These are phyloP conservation scores for Hypholoma fasciculare DNA, from an alignment of 768 basidiomycete genomes.

Conservation along the genomic window DNA sequence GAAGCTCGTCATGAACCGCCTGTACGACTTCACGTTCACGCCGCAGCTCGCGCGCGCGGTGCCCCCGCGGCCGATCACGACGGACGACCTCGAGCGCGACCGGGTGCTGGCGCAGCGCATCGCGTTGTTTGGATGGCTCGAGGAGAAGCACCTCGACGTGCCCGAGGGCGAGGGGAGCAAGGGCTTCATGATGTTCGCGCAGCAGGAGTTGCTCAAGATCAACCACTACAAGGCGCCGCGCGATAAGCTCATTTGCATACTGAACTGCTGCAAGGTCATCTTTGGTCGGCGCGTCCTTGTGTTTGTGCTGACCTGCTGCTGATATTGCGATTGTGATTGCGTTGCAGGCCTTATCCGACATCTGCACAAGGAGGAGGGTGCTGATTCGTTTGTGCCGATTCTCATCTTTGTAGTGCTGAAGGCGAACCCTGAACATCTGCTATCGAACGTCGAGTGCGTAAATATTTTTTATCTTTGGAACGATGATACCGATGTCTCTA, in stretches of 20 bases:
- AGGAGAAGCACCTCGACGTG: conserved; percentile 87
- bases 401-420: conserved; percentile 92
- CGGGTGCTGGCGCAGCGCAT: conserved; percentile 89
- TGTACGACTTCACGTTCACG: conserved; percentile 95
- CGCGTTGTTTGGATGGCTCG: conserved; percentile 87
- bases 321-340: background rate
- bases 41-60: conserved; percentile 70
- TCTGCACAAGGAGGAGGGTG: conserved; percentile 79
- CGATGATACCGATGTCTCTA: background rate
- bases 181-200: conserved; percentile 87
- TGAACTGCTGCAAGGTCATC: conserved; percentile 99
- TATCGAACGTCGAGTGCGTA: conserved; percentile 93
- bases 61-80: conserved; percentile 77
- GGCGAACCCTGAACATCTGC: conserved; percentile 89
- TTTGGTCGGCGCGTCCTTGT: conserved; percentile 64
- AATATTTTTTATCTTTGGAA: background rate
- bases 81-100: conserved; percentile 97
- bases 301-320: conserved; percentile 3
- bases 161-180: conserved; percentile 72
- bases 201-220: conserved; percentile 94
- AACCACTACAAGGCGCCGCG: conserved; percentile 99
- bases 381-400: conserved; percentile 93
- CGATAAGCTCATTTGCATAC: conserved; percentile 95
- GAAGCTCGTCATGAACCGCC: conserved; percentile 97
- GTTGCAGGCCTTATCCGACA: conserved; percentile 83